A percentile compares a stretch with the other conserved stretches of the same genome.
phyloP scores from a whole-genome alignment of 2,329 filamentous ascomycete species.

The Plenodomus lindquistii region DNA sequence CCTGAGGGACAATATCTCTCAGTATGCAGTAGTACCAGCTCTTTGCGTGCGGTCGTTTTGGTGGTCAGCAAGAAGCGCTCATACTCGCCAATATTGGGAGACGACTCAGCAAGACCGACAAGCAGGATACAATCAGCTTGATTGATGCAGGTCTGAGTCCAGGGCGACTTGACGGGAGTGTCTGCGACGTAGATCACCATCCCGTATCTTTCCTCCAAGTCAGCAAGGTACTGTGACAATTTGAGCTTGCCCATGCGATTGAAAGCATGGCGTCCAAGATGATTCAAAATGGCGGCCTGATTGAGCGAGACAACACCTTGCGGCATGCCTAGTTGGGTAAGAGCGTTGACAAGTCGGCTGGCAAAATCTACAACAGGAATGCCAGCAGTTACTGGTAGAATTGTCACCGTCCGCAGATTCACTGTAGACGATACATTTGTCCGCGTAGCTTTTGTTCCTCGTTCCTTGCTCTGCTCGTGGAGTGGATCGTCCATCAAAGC shows the following conservation, averaged over 20 bases:
- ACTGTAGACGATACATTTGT: conserved; percentile 79
- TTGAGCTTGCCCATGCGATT: conserved; percentile 97
- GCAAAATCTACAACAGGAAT: conserved; percentile 95
- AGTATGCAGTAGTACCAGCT: conserved; percentile 84
- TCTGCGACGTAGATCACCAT: conserved; percentile 95
- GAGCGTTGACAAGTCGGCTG: conserved; percentile 81
- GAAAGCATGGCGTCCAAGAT: conserved; percentile 93
- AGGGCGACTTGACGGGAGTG: conserved; percentile 94
- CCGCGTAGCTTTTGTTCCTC: conserved; percentile 58
- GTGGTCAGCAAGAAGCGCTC: conserved; percentile 95
- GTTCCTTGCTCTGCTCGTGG: conserved; percentile 67
- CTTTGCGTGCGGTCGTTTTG: conserved; percentile 94
- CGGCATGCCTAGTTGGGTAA: conserved; percentile 84
- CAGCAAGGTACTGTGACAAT: conserved; percentile 91
- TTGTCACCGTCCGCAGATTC: conserved; percentile 89
- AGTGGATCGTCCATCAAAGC: conserved; percentile 81
- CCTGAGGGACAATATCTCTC: conserved; percentile 87
- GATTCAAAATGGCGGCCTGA: conserved; percentile 90
- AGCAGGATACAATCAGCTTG: conserved; percentile 96
- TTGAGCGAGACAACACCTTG: conserved; percentile 92
- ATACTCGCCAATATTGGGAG: conserved; percentile 90
- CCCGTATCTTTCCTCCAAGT: conserved; percentile 95
- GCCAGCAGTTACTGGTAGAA: conserved; percentile 86
- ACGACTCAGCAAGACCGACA: conserved; percentile 87
- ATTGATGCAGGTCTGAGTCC: conserved; percentile 97